A percentile compares a stretch with the other conserved stretches of the same genome.
These are phyloP conservation scores for Nemania bipapillata DNA, from an alignment of 2,329 filamentous ascomycete genomes.

Conservation along the genomic window DNA sequence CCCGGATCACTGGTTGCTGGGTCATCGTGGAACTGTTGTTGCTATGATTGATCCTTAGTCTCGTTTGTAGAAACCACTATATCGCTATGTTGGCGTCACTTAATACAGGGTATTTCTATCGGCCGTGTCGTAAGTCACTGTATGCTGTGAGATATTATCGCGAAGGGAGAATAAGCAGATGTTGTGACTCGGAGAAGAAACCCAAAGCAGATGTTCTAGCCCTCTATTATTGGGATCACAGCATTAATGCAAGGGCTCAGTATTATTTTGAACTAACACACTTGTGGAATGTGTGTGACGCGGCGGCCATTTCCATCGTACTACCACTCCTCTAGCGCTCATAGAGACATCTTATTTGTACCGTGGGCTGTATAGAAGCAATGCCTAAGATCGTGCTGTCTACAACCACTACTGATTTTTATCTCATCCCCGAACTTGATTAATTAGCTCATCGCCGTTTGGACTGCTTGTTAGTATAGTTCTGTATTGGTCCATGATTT, in stretches of 20 bases:
- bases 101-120: neutral
- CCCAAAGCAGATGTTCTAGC: neutral
- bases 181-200: neutral
- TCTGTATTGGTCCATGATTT: no score
- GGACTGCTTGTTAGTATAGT: no score
- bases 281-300: neutral
- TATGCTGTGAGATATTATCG: neutral
- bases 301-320: neutral
- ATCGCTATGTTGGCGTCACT: neutral
- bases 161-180: neutral
- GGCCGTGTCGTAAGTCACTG: neutral
- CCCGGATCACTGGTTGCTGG: neutral
- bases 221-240: neutral
- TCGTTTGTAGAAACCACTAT: neutral
- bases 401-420: no score
- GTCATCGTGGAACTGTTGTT: neutral
- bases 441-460: no score
- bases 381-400: no score
- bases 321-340: neutral
- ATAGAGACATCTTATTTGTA: neutral
- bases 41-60: neutral
- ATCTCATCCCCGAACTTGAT: no score
- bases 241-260: neutral
- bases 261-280: neutral
- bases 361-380: neutral